Evolutionary conservation across 2,329 filamentous ascomycete genomes (phyloP).

Genomic region (Pseudogymnoascus sp.): DNA sequence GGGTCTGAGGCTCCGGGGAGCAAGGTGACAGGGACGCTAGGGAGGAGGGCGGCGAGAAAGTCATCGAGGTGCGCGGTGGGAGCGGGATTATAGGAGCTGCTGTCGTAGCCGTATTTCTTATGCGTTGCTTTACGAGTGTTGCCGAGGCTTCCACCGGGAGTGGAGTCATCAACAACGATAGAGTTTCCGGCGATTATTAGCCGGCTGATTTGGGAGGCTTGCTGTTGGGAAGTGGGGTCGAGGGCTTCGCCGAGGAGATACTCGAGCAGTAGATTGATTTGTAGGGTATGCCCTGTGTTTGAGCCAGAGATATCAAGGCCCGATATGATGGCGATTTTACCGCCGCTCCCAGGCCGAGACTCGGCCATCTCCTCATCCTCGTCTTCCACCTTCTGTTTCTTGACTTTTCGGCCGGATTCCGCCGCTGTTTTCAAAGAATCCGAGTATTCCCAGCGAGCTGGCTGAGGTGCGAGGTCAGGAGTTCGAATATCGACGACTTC

Average conservation of each 20-base stretch:
- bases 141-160: constrained; percentile 23
- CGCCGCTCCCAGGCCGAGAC: constrained; percentile 29
- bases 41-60: constrained; percentile 73
- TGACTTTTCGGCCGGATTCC: constrained; percentile 30
- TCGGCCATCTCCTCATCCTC: constrained; percentile 53
- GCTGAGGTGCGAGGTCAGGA: constrained; percentile 76
- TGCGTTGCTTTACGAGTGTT: constrained; percentile 31
- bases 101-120: constrained; percentile 94
- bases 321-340: constrained; percentile 75
- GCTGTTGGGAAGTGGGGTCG: constrained; percentile 48
- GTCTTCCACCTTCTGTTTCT: constrained; percentile 33
- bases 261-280: constrained; percentile 71
- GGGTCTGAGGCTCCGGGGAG: constrained; percentile 80
- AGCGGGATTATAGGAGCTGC: constrained; percentile 74
- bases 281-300: constrained; percentile 61
- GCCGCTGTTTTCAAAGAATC: constrained; percentile 33
- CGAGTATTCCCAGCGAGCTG: constrained; percentile 66
- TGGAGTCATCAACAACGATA: constrained; percentile 36
- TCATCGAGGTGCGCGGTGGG: constrained; percentile 78
- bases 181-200: constrained; percentile 91
- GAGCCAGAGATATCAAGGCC: constrained; percentile 76
- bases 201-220: constrained; percentile 62
- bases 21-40: constrained; percentile 79
- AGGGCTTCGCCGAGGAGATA: constrained; percentile 79
- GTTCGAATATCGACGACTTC: constrained; percentile 86